These are phyloP conservation scores for Zancudomyces culisetae DNA, from an alignment of 371 early-diverging fungal species.

Conservation along the genomic window DNA sequence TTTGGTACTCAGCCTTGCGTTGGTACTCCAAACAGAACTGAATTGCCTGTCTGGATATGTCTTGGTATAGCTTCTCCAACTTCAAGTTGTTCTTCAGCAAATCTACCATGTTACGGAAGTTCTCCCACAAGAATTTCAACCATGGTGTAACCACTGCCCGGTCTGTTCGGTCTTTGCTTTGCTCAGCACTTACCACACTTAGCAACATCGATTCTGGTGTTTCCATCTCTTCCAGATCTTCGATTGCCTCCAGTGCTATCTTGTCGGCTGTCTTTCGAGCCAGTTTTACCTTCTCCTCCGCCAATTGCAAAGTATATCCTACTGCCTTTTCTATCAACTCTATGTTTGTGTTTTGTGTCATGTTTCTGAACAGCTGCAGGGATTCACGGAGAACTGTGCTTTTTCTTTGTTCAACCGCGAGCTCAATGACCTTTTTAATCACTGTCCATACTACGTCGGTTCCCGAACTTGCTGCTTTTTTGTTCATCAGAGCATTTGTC, in stretches of 20 bases:
- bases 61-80: conserved; percentile 85
- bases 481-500: conserved; percentile 75
- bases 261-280: conserved; percentile 86
- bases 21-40: conserved; percentile 83
- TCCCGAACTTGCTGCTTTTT: conserved; percentile 62
- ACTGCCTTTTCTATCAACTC: conserved; percentile 75
- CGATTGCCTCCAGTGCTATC: conserved; percentile 57
- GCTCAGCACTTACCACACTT: conserved; percentile 84
- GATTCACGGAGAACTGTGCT: conserved; percentile 89
- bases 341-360: conserved; percentile 83
- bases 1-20: conserved; percentile 95
- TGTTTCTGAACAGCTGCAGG: conserved; percentile 89
- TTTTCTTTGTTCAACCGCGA: conserved; percentile 70
- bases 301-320: conserved; percentile 60
- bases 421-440: conserved; percentile 78
- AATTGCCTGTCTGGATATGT: conserved; percentile 70
- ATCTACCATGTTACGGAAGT: conserved; percentile 88
- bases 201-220: conserved; percentile 91
- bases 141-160: conserved; percentile 94
- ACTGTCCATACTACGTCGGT: conserved; percentile 72
- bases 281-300: conserved; percentile 72
- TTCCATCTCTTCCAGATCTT: conserved; percentile 90
- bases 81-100: conserved; percentile 88
- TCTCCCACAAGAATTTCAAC: conserved; percentile 97
- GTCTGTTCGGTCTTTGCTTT: conserved; percentile 86